Percentiles rank a stretch among this genome's conserved stretches.
phyloP scores from a whole-genome alignment of 2,329 filamentous ascomycete genomes.

The Cercospora brassicicola region DNA sequence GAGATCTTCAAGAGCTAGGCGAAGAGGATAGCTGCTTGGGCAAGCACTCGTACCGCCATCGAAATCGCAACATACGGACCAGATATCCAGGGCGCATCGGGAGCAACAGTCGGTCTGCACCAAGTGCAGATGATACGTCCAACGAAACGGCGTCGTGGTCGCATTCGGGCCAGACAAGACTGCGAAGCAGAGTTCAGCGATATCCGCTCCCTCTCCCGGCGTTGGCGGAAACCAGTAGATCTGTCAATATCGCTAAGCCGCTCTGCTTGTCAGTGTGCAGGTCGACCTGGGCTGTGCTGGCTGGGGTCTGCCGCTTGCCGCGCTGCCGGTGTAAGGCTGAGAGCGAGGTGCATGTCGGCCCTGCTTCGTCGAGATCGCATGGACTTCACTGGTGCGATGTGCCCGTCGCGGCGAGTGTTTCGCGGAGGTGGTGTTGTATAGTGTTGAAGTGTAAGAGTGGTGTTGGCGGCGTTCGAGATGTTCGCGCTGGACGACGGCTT shows the following conservation, averaged over 20 bases:
- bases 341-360: not conserved
- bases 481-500: not conserved
- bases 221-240: not conserved
- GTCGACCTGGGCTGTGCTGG: not conserved
- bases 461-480: not conserved
- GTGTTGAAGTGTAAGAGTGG: not conserved
- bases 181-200: not conserved
- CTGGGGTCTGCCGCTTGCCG: not conserved
- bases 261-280: not conserved
- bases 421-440: not conserved
- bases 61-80: no score
- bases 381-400: not conserved
- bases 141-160: not conserved
- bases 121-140: not conserved
- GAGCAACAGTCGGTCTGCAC: not conserved
- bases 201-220: not conserved
- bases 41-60: no score
- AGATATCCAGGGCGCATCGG: not conserved
- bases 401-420: not conserved
- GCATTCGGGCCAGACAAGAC: not conserved
- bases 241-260: not conserved
- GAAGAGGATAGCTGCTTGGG: no score
- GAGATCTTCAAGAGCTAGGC: no score
- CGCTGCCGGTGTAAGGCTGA: not conserved
- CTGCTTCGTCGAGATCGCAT: not conserved